A percentile compares a stretch with the other conserved stretches of the same genome.
Conservation (phyloP, 257 asterid genomes). For the Capsicum baccatum region DNA sequence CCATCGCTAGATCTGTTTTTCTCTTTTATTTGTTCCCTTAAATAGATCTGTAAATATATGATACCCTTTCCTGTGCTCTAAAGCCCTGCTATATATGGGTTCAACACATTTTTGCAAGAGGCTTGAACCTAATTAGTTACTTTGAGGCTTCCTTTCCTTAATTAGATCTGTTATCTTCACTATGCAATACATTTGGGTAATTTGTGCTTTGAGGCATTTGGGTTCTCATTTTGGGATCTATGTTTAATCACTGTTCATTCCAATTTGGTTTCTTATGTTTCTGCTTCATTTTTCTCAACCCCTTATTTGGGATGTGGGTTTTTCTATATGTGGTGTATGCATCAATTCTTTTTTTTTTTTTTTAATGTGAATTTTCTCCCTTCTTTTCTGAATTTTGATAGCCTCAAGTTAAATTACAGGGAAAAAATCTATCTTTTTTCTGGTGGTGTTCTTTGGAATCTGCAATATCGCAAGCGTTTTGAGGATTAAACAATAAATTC, state of each 20-base stretch:
- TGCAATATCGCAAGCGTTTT: neutral
- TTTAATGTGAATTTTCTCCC: neutral
- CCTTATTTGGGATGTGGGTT: neutral
- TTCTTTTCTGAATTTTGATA: neutral
- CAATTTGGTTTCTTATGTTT: neutral
- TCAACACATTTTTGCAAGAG: too few species aligned
- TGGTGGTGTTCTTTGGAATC: conserved; percentile 17
- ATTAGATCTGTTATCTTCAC: conserved; percentile 16
- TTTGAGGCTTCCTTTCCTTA: too few species aligned
- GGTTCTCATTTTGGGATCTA: neutral
- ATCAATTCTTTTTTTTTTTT: neutral
- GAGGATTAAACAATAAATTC: conserved; percentile 3
- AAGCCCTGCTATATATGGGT: too few species aligned
- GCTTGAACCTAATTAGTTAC: too few species aligned
- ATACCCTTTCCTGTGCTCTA: too few species aligned
- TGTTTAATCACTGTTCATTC: neutral
- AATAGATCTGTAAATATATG: neutral
- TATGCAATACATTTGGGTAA: neutral
- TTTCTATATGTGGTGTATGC: neutral
- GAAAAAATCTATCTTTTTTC: neutral
- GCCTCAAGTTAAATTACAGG: conserved; percentile 1
- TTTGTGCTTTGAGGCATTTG: neutral
- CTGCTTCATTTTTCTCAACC: neutral
- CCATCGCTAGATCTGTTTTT: neutral
- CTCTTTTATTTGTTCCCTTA: neutral